Base-by-base conservation (phyloP, 2,329 filamentous ascomycete genomes). In the Rutstroemia sp. region DNA sequence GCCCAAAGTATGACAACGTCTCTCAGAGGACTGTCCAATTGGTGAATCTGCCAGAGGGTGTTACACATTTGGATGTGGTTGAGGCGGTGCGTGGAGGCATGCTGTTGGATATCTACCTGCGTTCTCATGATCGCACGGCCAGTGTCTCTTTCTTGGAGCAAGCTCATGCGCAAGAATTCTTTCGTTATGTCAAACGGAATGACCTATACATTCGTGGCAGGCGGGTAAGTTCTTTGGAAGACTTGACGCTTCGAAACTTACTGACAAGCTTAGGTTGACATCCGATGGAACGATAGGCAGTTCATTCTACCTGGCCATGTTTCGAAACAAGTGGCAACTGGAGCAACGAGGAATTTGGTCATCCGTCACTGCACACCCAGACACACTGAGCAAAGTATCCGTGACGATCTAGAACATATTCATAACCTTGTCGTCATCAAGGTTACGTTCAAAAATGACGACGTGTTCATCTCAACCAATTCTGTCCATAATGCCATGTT, bases 351-450 rank as follows among this genome's bases (percentile, higher is more conserved):
- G 58, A 94, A 92, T 64, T 70, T 95, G 39, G 73, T 92, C 19
- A 79, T 95, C 44, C 79, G 80, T 57, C 78, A 78, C 9, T 81
- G 80, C 62, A 75, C 75, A 63, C 73, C 73, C 53, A 78, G 73
- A 53, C 73, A 88, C 62, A 89, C 83, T 0, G 84, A 84, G 61
- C 72, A 80, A 7, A 71, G 73, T 16, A 82, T 95, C 60, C 82
- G 86, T 10, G 78, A 84, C 4, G 87, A 95, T 64, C 76, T 94
- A 39, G 86, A 91, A 23, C 89, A 95, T 68, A 92, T 95, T 58
- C 84, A 92, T 73, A 88, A 89, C 60, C 76, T 95, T 1, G 75
- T 86, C 21, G 79, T 95, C 10, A 76, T 94, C 64, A 79, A 79
- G 45, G 73, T 94, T 46, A 71, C 73, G 7, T 86, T 88, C 68